These are phyloP conservation scores for Aspergillus baeticus DNA, from an alignment of 495 filamentous ascomycete species.

Conservation along the genomic window DNA sequence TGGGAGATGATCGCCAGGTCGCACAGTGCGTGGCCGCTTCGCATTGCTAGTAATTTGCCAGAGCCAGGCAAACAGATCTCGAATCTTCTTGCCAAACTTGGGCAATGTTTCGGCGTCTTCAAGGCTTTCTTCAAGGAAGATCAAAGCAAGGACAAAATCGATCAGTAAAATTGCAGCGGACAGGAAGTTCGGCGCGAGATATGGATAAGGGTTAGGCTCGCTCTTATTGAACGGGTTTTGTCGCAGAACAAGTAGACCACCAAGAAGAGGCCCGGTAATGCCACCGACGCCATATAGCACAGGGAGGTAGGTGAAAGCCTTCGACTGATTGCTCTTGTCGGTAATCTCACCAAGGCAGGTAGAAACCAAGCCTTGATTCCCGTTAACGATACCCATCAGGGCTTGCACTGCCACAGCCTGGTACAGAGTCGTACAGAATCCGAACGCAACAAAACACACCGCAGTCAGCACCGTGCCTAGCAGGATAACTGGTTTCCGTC, in stretches of 20 bases:
- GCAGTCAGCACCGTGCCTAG: slow-evolving; percentile 81
- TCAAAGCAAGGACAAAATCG: slow-evolving; percentile 67
- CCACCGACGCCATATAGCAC: slow-evolving; percentile 90
- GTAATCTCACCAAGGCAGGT: slow-evolving; percentile 95
- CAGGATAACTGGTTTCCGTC: slow-evolving; percentile 90
- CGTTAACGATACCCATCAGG: slow-evolving; percentile 89
- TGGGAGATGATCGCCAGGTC: slow-evolving; percentile 23
- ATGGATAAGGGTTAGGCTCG: slow-evolving; percentile 67
- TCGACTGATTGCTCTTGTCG: slow-evolving; percentile 88
- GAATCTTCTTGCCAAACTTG: slow-evolving; percentile 56
- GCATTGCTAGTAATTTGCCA: slow-evolving; percentile 70
- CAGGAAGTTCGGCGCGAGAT: slow-evolving; percentile 79
- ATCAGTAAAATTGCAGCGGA: slow-evolving; percentile 67
- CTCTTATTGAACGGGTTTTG: slow-evolving; percentile 52
- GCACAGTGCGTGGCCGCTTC: slow-evolving; percentile 58
- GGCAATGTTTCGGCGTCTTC: slow-evolving; percentile 67
- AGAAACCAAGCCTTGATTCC: slow-evolving; percentile 83
- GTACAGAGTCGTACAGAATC: slow-evolving; percentile 77
- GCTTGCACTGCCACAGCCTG: slow-evolving; percentile 84
- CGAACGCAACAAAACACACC: slow-evolving; percentile 80
- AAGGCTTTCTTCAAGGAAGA: slow-evolving; percentile 88
- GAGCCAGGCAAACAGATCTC: slow-evolving; percentile 63
- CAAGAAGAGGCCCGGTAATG: slow-evolving; percentile 87
- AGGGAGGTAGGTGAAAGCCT: slow-evolving; percentile 88
- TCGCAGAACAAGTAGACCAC: slow-evolving; percentile 73